These are phyloP conservation scores for Copromyces sp. DNA, from an alignment of 495 filamentous ascomycete genomes.

Conservation along the genomic window DNA sequence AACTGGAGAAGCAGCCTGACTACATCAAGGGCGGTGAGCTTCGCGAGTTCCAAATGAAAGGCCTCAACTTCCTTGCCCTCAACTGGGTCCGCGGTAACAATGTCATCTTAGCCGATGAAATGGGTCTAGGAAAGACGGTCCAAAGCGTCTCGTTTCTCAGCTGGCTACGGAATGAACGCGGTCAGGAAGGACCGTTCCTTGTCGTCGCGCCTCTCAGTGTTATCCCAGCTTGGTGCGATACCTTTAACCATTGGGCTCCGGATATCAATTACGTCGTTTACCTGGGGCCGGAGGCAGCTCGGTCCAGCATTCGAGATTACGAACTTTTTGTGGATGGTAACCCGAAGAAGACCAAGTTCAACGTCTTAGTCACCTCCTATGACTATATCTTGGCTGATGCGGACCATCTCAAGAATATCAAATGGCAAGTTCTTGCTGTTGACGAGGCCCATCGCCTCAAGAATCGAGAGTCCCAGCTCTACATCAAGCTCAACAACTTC, in stretches of 20 bases:
- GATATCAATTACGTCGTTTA: conserved; percentile 97
- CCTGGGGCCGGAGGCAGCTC: conserved; percentile 73
- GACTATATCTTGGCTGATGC: conserved; percentile 83
- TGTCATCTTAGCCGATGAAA: conserved; percentile 94
- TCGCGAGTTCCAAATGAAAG: conserved; percentile 88
- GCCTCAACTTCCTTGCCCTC: conserved; percentile 86
- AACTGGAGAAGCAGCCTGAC: conserved; percentile 61
- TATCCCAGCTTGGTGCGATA: conserved; percentile 96
- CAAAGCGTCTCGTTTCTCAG: conserved; percentile 96
- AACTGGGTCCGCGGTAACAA: conserved; percentile 90
- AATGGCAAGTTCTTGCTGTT: conserved; percentile 94
- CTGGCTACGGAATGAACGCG: conserved; percentile 87
- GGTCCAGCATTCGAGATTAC: conserved; percentile 72
- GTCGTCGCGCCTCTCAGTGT: conserved; percentile 93
- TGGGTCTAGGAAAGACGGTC: conserved; percentile 97
- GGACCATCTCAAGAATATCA: conserved; percentile 69
- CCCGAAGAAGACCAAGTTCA: conserved; percentile 77
- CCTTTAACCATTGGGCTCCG: conserved; percentile 92
- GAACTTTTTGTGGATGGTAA: conserved; percentile 82
- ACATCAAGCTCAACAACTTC: conserved; percentile 73
- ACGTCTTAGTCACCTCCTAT: conserved; percentile 89
- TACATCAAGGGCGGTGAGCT: conserved; percentile 83
- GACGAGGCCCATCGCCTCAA: conserved; percentile 97
- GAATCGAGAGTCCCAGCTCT: conserved; percentile 88
- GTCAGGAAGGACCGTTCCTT: conserved; percentile 88